These are phyloP conservation scores for Clonostachys chloroleuca DNA, from an alignment of 2,329 filamentous ascomycete genomes.

Conservation along the genomic window DNA sequence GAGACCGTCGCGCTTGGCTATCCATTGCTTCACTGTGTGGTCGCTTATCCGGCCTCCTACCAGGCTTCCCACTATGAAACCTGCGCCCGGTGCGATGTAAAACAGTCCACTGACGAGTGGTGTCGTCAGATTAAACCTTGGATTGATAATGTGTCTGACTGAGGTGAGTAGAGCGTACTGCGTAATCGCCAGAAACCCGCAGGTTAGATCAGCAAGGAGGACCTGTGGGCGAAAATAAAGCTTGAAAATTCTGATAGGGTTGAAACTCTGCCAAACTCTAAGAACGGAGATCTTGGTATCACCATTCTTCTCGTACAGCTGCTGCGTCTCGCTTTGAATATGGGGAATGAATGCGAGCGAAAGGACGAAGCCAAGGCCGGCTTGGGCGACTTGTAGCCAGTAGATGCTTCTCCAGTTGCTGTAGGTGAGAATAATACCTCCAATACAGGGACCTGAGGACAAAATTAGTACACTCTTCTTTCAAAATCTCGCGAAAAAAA, in stretches of 20 bases:
- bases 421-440: constrained; percentile 15
- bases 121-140: constrained; percentile 59
- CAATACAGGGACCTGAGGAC: constrained; percentile 7
- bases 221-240: constrained; percentile 13
- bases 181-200: constrained; percentile 14
- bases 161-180: constrained; percentile 54
- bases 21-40: constrained; percentile 29
- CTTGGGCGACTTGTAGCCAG: constrained; percentile 12
- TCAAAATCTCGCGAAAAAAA: not conserved
- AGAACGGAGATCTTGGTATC: not conserved
- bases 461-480: not conserved
- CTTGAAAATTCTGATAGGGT: constrained; percentile 13
- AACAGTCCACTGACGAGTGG: constrained; percentile 63
- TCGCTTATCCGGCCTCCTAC: constrained; percentile 51
- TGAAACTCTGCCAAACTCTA: constrained; percentile 6
- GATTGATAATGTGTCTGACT: constrained; percentile 64
- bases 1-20: constrained; percentile 23
- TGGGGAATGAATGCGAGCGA: constrained; percentile 13
- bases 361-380: constrained; percentile 12
- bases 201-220: constrained; percentile 13
- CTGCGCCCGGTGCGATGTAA: constrained; percentile 64
- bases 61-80: constrained; percentile 61
- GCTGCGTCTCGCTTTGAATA: constrained; percentile 5
- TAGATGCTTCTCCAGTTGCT: constrained; percentile 17
- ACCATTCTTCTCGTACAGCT: not conserved